Evolutionary conservation across 495 filamentous ascomycete genomes (phyloP).

Genomic region (Aspergillus panamensis): DNA sequence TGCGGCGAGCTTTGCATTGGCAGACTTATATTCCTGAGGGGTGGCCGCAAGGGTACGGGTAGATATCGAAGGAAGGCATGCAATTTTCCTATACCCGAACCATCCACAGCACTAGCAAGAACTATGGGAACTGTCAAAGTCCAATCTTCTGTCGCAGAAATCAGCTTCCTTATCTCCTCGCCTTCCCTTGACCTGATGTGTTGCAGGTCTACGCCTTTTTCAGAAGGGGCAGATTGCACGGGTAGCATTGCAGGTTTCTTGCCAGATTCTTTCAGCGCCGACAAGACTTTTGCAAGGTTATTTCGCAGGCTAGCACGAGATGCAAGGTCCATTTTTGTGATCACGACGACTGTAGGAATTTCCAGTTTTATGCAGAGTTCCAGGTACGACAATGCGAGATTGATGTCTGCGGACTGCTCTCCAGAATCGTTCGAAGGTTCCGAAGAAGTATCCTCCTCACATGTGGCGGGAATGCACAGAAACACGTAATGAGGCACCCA

Average conservation of each 20-base stretch:
- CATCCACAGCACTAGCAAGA: slow-evolving; percentile 82
- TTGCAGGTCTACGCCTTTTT: slow-evolving; percentile 34
- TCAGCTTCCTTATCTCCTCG: slow-evolving; percentile 47
- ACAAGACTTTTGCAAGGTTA: slow-evolving; percentile 70
- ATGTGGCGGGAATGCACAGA: slow-evolving; percentile 82
- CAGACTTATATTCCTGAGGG: slow-evolving; percentile 29
- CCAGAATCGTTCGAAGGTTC: slow-evolving; percentile 49
- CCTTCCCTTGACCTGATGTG: slow-evolving; percentile 41
- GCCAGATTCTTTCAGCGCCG: slow-evolving; percentile 68
- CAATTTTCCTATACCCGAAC: slow-evolving; percentile 72
- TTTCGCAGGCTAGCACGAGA: slow-evolving; percentile 62
- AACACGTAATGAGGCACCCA: slow-evolving; percentile 95
- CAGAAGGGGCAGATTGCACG: slow-evolving; percentile 38
- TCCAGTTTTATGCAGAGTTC: slow-evolving; percentile 77
- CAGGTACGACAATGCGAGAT: slow-evolving; percentile 76
- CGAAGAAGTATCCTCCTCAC: slow-evolving; percentile 46
- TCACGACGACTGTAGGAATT: slow-evolving; percentile 70
- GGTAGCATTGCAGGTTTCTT: slow-evolving; percentile 67
- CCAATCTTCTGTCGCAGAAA: slow-evolving; percentile 44
- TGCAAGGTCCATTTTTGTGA: slow-evolving; percentile 90
- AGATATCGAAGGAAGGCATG: slow-evolving; percentile 79
- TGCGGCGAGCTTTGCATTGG: slow-evolving; percentile 31
- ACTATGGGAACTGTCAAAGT: slow-evolving; percentile 72
- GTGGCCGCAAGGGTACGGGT: slow-evolving; percentile 61
- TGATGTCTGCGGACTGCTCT: slow-evolving; percentile 53